phyloP scores from a whole-genome alignment of 805 yeast species.

The Saturnispora sekii region DNA sequence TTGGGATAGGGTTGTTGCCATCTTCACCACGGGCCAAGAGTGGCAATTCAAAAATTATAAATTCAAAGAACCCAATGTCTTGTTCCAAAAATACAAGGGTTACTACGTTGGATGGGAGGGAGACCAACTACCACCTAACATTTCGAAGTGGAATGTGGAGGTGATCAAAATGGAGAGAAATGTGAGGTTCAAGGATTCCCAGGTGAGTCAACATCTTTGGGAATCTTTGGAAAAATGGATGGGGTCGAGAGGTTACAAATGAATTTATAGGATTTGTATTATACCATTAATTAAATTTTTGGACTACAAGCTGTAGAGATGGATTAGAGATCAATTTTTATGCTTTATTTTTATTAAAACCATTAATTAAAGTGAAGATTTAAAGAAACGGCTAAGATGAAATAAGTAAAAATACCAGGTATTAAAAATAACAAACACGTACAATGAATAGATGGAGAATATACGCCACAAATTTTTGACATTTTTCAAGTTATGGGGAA shows the following conservation, averaged over 20 bases:
- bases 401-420: background rate
- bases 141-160: constrained; percentile 84
- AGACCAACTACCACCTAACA: constrained; percentile 66
- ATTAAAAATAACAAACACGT: constrained; percentile 1
- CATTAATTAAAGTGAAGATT: constrained; percentile 3
- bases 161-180: constrained; percentile 69
- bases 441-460: background rate
- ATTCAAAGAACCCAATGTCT: constrained; percentile 66
- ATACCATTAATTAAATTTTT: background rate
- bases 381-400: background rate
- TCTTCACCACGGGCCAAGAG: constrained; percentile 91
- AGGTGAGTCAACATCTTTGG: constrained; percentile 82
- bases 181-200: constrained; percentile 80
- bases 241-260: constrained; percentile 51
- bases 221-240: constrained; percentile 66
- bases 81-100: constrained; percentile 81
- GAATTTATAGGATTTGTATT: background rate
- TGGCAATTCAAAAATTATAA: constrained; percentile 94
- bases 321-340: too few species aligned
- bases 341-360: background rate
- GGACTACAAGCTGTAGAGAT: too few species aligned
- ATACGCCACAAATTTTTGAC: background rate
- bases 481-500: background rate
- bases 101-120: constrained; percentile 68
- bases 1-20: constrained; percentile 96